Evolutionary conservation across 169 alveolate species (phyloP).

Genomic region (Theileria sp.): DNA sequence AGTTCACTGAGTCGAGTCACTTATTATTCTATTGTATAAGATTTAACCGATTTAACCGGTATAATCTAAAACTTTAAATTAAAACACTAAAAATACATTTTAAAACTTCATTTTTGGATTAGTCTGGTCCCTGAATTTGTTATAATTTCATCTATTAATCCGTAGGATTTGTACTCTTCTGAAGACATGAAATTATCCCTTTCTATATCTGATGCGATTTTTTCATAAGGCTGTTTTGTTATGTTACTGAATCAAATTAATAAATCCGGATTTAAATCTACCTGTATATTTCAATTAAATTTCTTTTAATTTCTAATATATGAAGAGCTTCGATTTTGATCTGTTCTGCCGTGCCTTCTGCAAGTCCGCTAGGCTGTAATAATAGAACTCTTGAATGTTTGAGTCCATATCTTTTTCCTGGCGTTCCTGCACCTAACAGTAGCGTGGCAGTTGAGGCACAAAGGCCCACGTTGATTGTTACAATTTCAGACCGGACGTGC

Average conservation of each 20-base stretch:
- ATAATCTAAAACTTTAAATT: background rate
- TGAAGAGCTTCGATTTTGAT: conserved; percentile 49
- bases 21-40: background rate
- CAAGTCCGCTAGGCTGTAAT: conserved; percentile 67
- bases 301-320: conserved; percentile 30
- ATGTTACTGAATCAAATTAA: background rate
- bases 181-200: conserved; percentile 84
- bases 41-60: too few species aligned
- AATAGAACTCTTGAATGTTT: conserved; percentile 60
- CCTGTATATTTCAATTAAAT: conserved; percentile 41
- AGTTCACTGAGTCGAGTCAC: background rate
- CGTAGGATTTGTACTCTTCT: conserved; percentile 75
- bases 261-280: background rate
- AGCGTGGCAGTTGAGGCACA: conserved; percentile 73
- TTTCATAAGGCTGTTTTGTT: conserved; percentile 73
- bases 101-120: background rate
- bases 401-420: conserved; percentile 66
- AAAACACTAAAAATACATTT: background rate
- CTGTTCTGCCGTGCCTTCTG: conserved; percentile 68
- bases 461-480: conserved; percentile 69
- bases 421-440: conserved; percentile 68
- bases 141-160: conserved; percentile 77
- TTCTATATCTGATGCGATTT: conserved; percentile 71
- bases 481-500: conserved; percentile 62
- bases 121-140: background rate